phyloP scores from a whole-genome alignment of 176 grass and related monocot species.

The Ampelocalamus luodianensis region DNA sequence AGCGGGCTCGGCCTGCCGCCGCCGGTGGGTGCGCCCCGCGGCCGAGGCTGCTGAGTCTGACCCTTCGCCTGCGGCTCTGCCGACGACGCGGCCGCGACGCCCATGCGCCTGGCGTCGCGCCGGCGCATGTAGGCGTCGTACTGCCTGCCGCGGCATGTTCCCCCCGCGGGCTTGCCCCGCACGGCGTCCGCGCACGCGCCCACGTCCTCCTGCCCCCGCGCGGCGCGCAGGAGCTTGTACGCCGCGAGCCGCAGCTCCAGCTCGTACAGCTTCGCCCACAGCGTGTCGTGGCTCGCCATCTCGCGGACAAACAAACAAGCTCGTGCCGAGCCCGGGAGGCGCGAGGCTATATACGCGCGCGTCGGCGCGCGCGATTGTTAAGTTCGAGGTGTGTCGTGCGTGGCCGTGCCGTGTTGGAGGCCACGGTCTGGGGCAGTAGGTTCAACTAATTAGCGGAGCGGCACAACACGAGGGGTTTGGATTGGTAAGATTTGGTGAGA shows the following conservation, averaged over 20 bases:
- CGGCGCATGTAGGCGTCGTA: slow-evolving; percentile 68
- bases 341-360: not conserved
- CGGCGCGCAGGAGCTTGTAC: slow-evolving; percentile 53
- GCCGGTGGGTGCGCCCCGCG: not conserved
- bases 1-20: slow-evolving; percentile 12
- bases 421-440: not conserved
- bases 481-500: not conserved
- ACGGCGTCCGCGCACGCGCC: not conserved
- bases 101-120: slow-evolving; percentile 59
- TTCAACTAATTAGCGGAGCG: not conserved
- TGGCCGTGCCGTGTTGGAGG: not conserved
- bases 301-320: not conserved
- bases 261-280: slow-evolving; percentile 63
- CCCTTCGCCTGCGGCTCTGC: not conserved
- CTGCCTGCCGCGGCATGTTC: slow-evolving; percentile 48
- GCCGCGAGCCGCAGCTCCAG: slow-evolving; percentile 59
- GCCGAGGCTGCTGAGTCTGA: not conserved
- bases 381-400: not conserved
- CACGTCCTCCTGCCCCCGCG: not conserved
- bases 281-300: slow-evolving; percentile 50
- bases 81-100: not conserved
- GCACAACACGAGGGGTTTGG: not conserved
- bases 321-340: not conserved
- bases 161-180: not conserved
- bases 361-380: not conserved